Conservation (phyloP, 176 grass and related monocot species). For the Oryza glumipatula region DNA sequence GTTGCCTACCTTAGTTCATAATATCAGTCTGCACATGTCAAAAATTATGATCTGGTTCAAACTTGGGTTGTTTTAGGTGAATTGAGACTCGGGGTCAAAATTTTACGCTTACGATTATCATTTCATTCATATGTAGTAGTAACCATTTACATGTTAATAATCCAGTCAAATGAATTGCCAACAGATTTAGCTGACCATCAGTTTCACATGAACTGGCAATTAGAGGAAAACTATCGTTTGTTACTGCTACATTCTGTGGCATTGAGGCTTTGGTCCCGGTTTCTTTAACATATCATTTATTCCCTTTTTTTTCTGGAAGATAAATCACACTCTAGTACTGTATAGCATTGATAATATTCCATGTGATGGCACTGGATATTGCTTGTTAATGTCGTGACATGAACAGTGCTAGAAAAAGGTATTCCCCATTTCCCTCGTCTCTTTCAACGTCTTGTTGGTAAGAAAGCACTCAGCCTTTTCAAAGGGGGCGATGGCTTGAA, state of each 20-base stretch:
- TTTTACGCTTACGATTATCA: neutral
- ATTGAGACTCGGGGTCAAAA: neutral
- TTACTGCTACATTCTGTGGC: neutral
- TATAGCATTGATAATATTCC: neutral
- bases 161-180: neutral
- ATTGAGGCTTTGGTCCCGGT: neutral
- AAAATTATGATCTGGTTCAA: slow-evolving; percentile 15
- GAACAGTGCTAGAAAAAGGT: neutral
- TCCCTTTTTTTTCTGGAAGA: neutral
- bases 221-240: neutral
- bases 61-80: neutral
- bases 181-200: neutral
- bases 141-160: neutral
- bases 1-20: slow-evolving; percentile 8
- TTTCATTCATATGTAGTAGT: neutral
- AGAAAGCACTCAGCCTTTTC: slow-evolving; percentile 35
- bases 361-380: neutral
- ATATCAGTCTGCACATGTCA: neutral
- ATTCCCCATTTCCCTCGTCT: neutral
- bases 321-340: neutral
- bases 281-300: neutral
- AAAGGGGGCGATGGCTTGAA: neutral
- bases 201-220: neutral
- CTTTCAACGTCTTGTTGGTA: slow-evolving; percentile 36
- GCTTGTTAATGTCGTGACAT: neutral